Conservation (phyloP, 805 yeast species). For the Wickerhamomyces sydowiorum region DNA sequence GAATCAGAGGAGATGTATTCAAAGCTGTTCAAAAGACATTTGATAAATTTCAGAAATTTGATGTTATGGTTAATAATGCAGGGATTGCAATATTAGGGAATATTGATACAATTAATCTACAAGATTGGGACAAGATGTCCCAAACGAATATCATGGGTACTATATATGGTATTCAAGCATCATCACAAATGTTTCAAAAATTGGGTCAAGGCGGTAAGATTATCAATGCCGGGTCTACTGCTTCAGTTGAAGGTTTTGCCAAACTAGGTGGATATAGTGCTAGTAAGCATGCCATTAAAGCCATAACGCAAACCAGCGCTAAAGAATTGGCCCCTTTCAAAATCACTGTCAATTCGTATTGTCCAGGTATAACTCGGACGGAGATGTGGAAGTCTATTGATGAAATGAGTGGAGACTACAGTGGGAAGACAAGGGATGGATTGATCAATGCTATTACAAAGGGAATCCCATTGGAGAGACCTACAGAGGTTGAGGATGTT, state of each 20-base stretch:
- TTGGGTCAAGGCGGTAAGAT: slow-evolving; percentile 30
- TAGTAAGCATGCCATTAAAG: slow-evolving; percentile 25
- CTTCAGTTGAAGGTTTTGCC: slow-evolving; percentile 27
- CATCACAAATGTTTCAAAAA: slow-evolving; percentile 23
- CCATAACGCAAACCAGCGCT: slow-evolving; percentile 24
- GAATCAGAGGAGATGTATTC: slow-evolving; percentile 15
- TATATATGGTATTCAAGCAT: slow-evolving; percentile 29
- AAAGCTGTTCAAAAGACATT: slow-evolving; percentile 24
- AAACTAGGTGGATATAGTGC: slow-evolving; percentile 29
- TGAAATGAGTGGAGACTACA: slow-evolving; percentile 6
- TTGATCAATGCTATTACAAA: slow-evolving; percentile 12
- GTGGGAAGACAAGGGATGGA: slow-evolving; percentile 14
- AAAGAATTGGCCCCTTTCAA: slow-evolving; percentile 24
- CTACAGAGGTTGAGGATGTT: slow-evolving; percentile 24
- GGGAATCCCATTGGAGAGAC: slow-evolving; percentile 22
- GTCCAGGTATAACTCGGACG: slow-evolving; percentile 28
- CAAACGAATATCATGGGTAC: slow-evolving; percentile 27
- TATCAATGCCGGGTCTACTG: slow-evolving; percentile 32
- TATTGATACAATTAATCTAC: slow-evolving; percentile 22
- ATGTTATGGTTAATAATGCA: slow-evolving; percentile 32
- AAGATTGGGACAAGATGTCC: slow-evolving; percentile 18
- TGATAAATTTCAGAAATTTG: slow-evolving; percentile 25
- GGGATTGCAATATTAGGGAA: slow-evolving; percentile 26
- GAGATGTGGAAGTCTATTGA: slow-evolving; percentile 20
- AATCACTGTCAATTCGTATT: slow-evolving; percentile 25